Conservation (phyloP, 371 early-diverging fungal species). For the Apophysomyces variabilis region DNA sequence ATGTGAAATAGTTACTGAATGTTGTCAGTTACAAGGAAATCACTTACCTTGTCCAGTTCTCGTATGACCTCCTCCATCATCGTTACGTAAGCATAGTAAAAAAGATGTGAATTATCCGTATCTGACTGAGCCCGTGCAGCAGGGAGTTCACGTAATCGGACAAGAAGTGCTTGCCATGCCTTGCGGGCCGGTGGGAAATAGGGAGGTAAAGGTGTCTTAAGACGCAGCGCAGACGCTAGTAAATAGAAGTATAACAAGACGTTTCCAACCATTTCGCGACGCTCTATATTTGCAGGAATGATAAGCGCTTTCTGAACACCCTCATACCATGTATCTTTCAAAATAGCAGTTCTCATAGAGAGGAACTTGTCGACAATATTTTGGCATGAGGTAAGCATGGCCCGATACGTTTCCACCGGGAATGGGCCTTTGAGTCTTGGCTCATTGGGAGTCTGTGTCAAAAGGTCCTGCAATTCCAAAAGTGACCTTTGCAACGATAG, state of each 20-base stretch:
- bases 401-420: constrained; percentile 68
- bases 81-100: constrained; percentile 81
- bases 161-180: constrained; percentile 53
- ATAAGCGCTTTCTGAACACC: constrained; percentile 60
- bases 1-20: neutral
- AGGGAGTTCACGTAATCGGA: constrained; percentile 52
- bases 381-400: constrained; percentile 72
- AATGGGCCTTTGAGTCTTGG: constrained; percentile 86
- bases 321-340: constrained; percentile 65
- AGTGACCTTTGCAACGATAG: constrained; percentile 70
- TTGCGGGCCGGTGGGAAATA: constrained; percentile 73
- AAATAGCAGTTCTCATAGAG: constrained; percentile 69
- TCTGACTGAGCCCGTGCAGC: constrained; percentile 55
- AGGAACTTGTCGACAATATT: constrained; percentile 76
- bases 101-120: constrained; percentile 67
- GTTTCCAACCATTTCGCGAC: constrained; percentile 74
- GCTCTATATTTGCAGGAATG: constrained; percentile 58
- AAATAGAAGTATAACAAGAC: constrained; percentile 80
- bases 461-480: constrained; percentile 60
- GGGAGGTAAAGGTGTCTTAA: constrained; percentile 86
- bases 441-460: constrained; percentile 79
- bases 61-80: constrained; percentile 82
- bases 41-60: constrained; percentile 69
- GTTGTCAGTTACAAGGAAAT: too few relatives aligned
- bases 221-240: constrained; percentile 74